Base-by-base conservation (phyloP, 495 filamentous ascomycete genomes). In the Talaromyces trachyspermus region DNA sequence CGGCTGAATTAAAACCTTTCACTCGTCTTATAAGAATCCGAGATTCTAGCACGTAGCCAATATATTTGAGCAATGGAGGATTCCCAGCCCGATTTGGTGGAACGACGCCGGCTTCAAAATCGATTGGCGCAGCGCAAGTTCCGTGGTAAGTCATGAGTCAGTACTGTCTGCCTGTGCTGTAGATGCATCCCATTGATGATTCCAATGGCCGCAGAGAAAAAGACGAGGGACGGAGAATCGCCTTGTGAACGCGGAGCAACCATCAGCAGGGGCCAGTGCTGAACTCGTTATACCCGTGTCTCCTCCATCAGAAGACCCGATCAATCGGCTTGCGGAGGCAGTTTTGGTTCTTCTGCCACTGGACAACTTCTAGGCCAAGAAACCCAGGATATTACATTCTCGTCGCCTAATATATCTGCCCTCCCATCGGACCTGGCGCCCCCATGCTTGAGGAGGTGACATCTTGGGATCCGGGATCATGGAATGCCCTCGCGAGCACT, bases 161-260 rank as follows among this genome's bases (percentile, higher is more conserved):
- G n/a, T n/a, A n/a, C n/a, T n/a, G n/a, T n/a, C n/a, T n/a, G n/a
- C n/a, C n/a, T n/a, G n/a, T n/a, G n/a, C n/a, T n/a, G n/a, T n/a
- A n/a, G 27, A 7, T 12, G 27, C 12, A 30, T 3, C 10, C n/a
- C 9, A 41, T 25, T 12, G 20, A 24, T 4, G 6, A 26, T 20
- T 41, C 9, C 30, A 12, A 46, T 27, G 43, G 12, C 9, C 5
- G 43, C 43, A 46, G 43, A 46, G 9, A 46, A 46, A 24, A 25
- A 23, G 36, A 38, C 18, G 49, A 52, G 49, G 49, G 53, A 52
- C 49, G 26, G 44, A 30, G 23, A 48, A 37, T 15, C 14, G 10
- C 18, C 38, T 5, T 6, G 17, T 20, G 5, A 25, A 6, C 23
- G 20, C 38, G 4, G 20, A 18, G 33, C 33, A 14, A 18, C 9